phyloP scores from a whole-genome alignment of 768 basidiomycete genomes.

The Coprinopsis cinerea region DNA sequence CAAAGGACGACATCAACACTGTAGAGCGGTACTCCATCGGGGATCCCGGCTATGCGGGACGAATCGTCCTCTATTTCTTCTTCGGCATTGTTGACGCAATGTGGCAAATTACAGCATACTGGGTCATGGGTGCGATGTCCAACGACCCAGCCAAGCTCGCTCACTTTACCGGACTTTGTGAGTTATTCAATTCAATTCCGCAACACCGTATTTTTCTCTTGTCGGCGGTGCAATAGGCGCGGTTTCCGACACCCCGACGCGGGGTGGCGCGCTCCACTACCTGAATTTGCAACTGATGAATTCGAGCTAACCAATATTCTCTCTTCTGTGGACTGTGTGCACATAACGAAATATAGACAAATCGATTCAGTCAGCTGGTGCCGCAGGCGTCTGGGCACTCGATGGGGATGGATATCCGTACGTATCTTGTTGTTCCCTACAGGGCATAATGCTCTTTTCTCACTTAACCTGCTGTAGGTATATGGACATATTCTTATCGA shows the following conservation, averaged over 20 bases:
- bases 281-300: neutral
- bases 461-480: constrained; percentile 28
- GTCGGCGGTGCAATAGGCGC: neutral
- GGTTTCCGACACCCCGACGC: too few species aligned
- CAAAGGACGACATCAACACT: neutral
- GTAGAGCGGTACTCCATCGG: constrained; percentile 45
- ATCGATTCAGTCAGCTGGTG: constrained; percentile 72
- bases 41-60: constrained; percentile 47
- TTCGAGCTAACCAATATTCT: neutral
- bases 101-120: constrained; percentile 83
- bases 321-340: neutral
- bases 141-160: constrained; percentile 78
- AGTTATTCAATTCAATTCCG: constrained; percentile 28
- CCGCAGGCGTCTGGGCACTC: constrained; percentile 65
- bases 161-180: constrained; percentile 78
- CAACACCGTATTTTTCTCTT: neutral
- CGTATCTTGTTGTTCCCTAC: constrained; percentile 20
- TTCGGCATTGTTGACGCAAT: constrained; percentile 74
- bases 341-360: constrained; percentile 40
- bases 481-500: constrained; percentile 69
- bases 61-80: constrained; percentile 60
- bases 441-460: neutral
- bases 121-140: constrained; percentile 83
- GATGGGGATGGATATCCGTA: constrained; percentile 61
- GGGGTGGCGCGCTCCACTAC: too few species aligned